phyloP scores from a whole-genome alignment of 257 asterid genomes.

The Paraleonurus japonicus region DNA sequence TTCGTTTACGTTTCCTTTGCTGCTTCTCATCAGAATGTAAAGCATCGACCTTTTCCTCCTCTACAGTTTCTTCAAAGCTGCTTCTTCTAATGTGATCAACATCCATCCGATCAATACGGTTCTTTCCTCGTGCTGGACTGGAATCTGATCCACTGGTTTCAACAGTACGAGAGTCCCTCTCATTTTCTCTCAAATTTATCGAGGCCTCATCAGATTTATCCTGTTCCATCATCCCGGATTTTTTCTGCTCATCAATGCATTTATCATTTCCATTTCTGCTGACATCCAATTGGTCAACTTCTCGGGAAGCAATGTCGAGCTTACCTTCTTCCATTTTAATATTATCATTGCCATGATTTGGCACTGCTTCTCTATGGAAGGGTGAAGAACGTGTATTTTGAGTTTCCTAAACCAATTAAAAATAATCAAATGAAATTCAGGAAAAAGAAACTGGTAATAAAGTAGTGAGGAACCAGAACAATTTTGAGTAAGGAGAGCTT shows the following conservation, averaged over 20 bases:
- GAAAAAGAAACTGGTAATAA: neutral
- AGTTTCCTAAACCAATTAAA: slow-evolving; percentile 44
- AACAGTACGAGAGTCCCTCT: slow-evolving; percentile 51
- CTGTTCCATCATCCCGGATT: slow-evolving; percentile 36
- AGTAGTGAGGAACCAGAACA: neutral
- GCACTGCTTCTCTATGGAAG: slow-evolving; percentile 36
- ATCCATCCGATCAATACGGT: slow-evolving; percentile 43
- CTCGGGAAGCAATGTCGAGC: slow-evolving; percentile 37
- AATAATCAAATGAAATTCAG: neutral
- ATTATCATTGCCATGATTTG: slow-evolving; percentile 36
- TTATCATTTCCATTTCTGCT: slow-evolving; percentile 41
- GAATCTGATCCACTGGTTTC: slow-evolving; percentile 84
- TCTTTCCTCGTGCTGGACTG: slow-evolving; percentile 67
- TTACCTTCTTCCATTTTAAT: slow-evolving; percentile 36
- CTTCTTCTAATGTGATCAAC: slow-evolving; percentile 50
- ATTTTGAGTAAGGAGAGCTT: neutral
- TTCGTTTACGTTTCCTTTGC: slow-evolving; percentile 87
- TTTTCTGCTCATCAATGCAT: slow-evolving; percentile 38
- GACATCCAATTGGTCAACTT: slow-evolving; percentile 34
- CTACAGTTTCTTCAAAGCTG: slow-evolving; percentile 49
- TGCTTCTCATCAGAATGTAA: slow-evolving; percentile 68
- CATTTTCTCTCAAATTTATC: slow-evolving; percentile 38
- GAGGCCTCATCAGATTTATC: slow-evolving; percentile 35
- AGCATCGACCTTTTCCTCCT: slow-evolving; percentile 64
- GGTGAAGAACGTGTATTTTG: slow-evolving; percentile 41